Conservation (phyloP, 78 protist species). For the Anaeramoeba ignava region DNA sequence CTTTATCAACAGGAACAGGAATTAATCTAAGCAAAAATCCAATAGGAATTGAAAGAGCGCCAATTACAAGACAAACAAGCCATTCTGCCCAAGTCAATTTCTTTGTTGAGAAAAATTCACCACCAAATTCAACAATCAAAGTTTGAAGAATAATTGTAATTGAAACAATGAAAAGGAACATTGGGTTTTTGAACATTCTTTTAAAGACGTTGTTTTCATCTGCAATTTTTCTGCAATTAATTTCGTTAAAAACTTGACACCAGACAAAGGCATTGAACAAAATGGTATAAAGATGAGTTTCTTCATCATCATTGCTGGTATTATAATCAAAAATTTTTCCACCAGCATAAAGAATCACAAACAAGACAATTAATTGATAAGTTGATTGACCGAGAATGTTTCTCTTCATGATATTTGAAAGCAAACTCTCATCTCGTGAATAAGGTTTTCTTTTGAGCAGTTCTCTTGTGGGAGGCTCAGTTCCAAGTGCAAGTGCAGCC, state of each 20-base stretch:
- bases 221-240: constrained; percentile 52
- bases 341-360: background rate
- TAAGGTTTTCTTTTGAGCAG: constrained; percentile 32
- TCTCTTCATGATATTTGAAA: constrained; percentile 52
- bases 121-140: background rate
- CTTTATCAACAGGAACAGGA: too few relatives aligned
- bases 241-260: constrained; percentile 80
- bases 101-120: background rate
- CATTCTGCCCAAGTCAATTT: background rate
- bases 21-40: background rate
- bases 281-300: constrained; percentile 23
- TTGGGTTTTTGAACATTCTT: constrained; percentile 3
- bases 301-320: background rate
- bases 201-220: constrained; percentile 9
- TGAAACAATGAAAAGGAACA: background rate
- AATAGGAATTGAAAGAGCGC: background rate
- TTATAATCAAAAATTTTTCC: background rate
- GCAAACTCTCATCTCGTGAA: constrained; percentile 27
- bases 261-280: constrained; percentile 89
- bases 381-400: constrained; percentile 59
- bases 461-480: constrained; percentile 62
- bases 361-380: constrained; percentile 23
- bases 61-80: background rate
- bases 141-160: background rate
- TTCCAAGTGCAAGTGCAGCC: constrained; percentile 97